Evolutionary conservation across 805 yeast genomes (phyloP).

Genomic region (Yarrowia osloensis): DNA sequence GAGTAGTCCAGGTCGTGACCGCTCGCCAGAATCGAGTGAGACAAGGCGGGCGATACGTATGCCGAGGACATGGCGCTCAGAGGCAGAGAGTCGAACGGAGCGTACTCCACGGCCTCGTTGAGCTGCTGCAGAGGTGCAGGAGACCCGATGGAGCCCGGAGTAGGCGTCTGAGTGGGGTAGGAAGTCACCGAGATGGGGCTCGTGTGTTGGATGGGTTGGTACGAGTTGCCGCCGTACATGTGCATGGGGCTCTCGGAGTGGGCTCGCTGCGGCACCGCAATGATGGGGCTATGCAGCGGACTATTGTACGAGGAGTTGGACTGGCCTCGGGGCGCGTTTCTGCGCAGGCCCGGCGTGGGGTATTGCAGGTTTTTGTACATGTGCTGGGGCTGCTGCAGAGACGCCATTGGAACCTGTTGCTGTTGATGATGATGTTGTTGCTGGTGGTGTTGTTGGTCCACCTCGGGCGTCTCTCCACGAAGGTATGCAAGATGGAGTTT

Average conservation of each 20-base stretch:
- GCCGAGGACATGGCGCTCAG: conserved; percentile 15
- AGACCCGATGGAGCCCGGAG: conserved; percentile 20
- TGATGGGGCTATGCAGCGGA: conserved; percentile 3
- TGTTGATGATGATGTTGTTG: neutral
- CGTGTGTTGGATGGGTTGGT: conserved; percentile 12
- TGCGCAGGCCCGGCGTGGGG: neutral
- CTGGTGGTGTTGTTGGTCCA: neutral
- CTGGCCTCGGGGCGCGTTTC: conserved; percentile 21
- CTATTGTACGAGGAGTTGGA: conserved; percentile 12
- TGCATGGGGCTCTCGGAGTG: conserved; percentile 21
- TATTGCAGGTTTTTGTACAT: neutral
- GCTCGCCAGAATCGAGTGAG: neutral
- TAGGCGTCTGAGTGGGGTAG: conserved; percentile 24
- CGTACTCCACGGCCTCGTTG: conserved; percentile 16
- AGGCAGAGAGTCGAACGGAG: conserved; percentile 14
- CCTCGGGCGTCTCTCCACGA: conserved; percentile 6
- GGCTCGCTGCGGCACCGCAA: conserved; percentile 3
- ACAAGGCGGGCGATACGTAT: conserved; percentile 10
- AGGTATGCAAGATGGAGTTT: conserved; percentile 7
- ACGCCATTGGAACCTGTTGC: no score
- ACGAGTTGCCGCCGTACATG: neutral
- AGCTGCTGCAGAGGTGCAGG: conserved; percentile 28
- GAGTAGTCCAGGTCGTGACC: neutral
- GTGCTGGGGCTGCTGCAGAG: no score
- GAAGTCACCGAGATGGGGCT: conserved; percentile 1